phyloP scores from a whole-genome alignment of 1,284 basidiomycete genomes.

The Volvariella surrecta region DNA sequence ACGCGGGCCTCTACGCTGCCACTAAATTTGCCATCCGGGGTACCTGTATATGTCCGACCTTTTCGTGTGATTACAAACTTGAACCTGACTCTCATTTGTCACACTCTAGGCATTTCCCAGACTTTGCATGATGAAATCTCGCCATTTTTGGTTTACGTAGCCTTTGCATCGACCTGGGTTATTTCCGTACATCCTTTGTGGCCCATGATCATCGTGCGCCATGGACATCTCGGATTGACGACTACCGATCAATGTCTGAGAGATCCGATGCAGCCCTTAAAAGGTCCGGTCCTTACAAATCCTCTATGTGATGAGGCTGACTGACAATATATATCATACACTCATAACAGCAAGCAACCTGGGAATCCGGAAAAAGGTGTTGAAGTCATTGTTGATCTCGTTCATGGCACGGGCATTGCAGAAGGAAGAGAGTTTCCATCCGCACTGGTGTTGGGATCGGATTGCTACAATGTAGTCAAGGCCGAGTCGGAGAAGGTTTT shows the following conservation, averaged over 20 bases:
- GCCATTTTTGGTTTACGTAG: constrained; percentile 8
- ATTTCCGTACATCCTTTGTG: constrained; percentile 7
- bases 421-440: constrained; percentile 9
- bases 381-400: constrained; percentile 13
- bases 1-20: background rate
- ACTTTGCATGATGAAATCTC: constrained; percentile 4
- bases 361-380: constrained; percentile 14
- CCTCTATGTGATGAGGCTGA: background rate
- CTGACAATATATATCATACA: background rate
- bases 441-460: constrained; percentile 11
- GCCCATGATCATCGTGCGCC: constrained; percentile 4
- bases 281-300: constrained; percentile 1
- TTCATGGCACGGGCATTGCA: constrained; percentile 13
- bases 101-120: constrained; percentile 3
- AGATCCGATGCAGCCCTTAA: constrained; percentile 4
- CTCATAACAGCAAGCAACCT: constrained; percentile 11
- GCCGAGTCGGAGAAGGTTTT: constrained; percentile 4
- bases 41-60: background rate
- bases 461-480: constrained; percentile 9
- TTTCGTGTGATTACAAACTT: background rate
- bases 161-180: constrained; percentile 10
- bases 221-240: constrained; percentile 1
- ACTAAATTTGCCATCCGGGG: background rate
- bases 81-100: background rate
- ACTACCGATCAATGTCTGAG: constrained; percentile 2